Conservation (phyloP, 2,329 filamentous ascomycete genomes). For the Trichophyton benhamiae region DNA sequence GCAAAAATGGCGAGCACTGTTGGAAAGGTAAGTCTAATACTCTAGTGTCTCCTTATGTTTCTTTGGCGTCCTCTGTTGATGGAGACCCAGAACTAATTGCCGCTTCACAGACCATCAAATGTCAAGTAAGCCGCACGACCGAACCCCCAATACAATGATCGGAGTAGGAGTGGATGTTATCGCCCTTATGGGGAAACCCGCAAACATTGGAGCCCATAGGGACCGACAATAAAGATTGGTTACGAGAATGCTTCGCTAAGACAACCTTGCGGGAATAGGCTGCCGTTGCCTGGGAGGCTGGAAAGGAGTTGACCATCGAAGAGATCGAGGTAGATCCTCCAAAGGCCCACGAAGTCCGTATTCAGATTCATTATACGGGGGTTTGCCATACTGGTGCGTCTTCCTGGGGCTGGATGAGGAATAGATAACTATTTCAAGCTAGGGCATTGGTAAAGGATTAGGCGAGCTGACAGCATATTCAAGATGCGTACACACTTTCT, state of each 20-base stretch:
- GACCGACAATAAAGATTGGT: not conserved
- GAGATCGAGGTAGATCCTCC: conserved; percentile 86
- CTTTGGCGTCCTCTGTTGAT: conserved; percentile 11
- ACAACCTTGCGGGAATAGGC: conserved; percentile 41
- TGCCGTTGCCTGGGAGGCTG: conserved; percentile 93
- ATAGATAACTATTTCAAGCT: not conserved
- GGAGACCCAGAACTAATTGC: not conserved
- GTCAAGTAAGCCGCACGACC: conserved; percentile 48
- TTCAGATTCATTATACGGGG: conserved; percentile 93
- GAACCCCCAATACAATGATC: not conserved
- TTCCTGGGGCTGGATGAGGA: not conserved
- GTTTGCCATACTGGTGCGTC: conserved; percentile 87
- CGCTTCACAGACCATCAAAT: conserved; percentile 65
- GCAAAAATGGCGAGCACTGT: conserved; percentile 43
- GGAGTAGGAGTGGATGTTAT: not conserved
- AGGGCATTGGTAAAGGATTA: not conserved
- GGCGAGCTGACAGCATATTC: not conserved
- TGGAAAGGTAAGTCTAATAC: conserved; percentile 37
- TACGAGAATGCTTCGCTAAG: not conserved
- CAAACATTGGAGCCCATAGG: not conserved
- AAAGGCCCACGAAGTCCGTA: conserved; percentile 85
- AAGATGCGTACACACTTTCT: conserved; percentile 85
- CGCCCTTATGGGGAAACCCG: too few relatives aligned
- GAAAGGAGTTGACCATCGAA: conserved; percentile 77
- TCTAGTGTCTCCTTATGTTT: not conserved